Conservation (phyloP, 2,329 filamentous ascomycete species). For the Nannizziopsis barbatae region DNA sequence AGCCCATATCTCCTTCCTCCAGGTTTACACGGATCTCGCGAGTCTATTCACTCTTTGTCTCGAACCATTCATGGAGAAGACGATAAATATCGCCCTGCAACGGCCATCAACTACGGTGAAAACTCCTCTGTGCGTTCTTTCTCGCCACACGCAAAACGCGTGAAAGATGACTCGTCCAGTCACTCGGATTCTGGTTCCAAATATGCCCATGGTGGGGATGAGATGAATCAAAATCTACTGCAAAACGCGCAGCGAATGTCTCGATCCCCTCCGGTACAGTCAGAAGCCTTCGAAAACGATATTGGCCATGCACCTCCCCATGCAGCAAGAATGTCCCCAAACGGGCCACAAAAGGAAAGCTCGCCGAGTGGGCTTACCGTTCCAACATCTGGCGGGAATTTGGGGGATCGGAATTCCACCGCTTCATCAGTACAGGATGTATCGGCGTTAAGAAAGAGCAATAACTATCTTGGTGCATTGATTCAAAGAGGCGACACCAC, state of each 20-base stretch:
- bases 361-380: conserved; percentile 1
- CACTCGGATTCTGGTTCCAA: conserved; percentile 42
- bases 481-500: conserved; percentile 25
- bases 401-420: not conserved
- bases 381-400: not conserved
- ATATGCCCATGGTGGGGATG: conserved; percentile 27
- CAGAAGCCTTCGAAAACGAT: conserved; percentile 3
- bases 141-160: conserved; percentile 21
- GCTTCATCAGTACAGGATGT: conserved; percentile 19
- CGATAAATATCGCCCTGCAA: conserved; percentile 67
- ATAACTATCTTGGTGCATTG: conserved; percentile 30
- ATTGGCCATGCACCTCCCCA: not conserved
- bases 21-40: conserved; percentile 62
- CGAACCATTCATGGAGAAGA: conserved; percentile 62
- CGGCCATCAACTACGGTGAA: conserved; percentile 44
- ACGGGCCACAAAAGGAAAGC: not conserved
- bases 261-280: conserved; percentile 36
- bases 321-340: not conserved
- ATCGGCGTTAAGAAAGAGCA: conserved; percentile 27
- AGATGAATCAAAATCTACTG: conserved; percentile 43
- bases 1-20: conserved; percentile 93
- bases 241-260: conserved; percentile 50
- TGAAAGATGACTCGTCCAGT: conserved; percentile 42
- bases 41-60: conserved; percentile 78
- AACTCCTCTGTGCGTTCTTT: conserved; percentile 30